Base-by-base conservation (phyloP, 768 basidiomycete genomes). In the Naematelia encephala region DNA sequence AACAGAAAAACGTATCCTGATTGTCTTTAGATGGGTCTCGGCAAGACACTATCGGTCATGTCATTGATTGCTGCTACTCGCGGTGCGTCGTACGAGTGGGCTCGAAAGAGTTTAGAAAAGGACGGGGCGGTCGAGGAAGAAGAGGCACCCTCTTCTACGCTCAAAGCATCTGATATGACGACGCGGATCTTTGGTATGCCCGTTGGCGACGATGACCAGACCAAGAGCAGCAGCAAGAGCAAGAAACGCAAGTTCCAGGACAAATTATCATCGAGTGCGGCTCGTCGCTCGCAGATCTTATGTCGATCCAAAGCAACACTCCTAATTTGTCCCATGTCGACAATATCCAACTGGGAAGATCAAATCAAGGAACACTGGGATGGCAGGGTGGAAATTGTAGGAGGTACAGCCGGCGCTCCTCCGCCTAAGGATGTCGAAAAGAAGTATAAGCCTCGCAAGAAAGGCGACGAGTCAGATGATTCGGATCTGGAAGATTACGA, bases 271-370 rank as follows among this genome's bases (percentile, higher is more conserved):
- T 39, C 34, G 16, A 39, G 34, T 39, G 22, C 54, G 2, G 65
- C 63, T 22, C 66, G 77, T 12, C 49, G 64, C 27, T 58, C 67
- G 12, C 51, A 74, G 14, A 59, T 77, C 22, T 50, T 63, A 21
- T 5, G 44, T 0, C 87, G 85, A 66, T 90, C 88, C 68, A 85
- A 91, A 29, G 96, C 88, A 19, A 97, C 96, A 4, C 80, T 99
- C n/a, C 90, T 99, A 68, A 84, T 99, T 26, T 98, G 96, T 69
- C 96, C 96, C 5, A 82, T 99, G 34, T 92, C 91, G 11, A 99
- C 96, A 4, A 91, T 99, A 1, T 86, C 90, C 49, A 98, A 98
- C 72, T 99, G 96, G 96, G 96, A 99, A 79, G 91, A 94, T 57
- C 96, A 99, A 77, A 91, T 99, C 71, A 85, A 88, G 58, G 96